Evolutionary conservation across 129 eudicot species (phyloP), one percentile per base, ranked within the genome.

Genomic region (Tagetes erecta): DNA sequence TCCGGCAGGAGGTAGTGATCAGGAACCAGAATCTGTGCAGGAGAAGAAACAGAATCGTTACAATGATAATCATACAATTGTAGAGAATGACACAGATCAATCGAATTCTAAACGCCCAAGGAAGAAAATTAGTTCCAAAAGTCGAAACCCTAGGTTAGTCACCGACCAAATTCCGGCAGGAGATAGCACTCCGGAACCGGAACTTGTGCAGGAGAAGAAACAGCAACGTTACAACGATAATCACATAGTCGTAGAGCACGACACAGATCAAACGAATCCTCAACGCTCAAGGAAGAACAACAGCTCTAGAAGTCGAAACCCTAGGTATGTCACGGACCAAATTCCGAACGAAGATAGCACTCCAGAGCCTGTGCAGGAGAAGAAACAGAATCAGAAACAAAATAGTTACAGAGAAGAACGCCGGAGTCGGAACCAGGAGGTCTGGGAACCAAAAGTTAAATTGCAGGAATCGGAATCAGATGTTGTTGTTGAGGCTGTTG

Each of bases 101-200:
- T 55, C 66, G 11, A n/a, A 3, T 13, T 60, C 67, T 42, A 63
- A 74, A 27, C 39, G 2, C 37, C 2, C 36, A 0, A 34, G 20
- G 58, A 47, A 37, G 27, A 63, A 20, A 27, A 62, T 35, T 0
- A 11, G 30, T 5, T 20, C 11, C 10, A 49, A 31, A 50, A 31
- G 8, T 50, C 71, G 27, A 64, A 75, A 75, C 9, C 72, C 79
- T 75, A 75, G 59, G 50, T 36, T 14, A 33, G 35, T 45, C 3
- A 35, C 52, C 13, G 37, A 71, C 2, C 51, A 38, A 20, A 38
- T 20, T 40, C 55, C 42, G 31, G 11, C 36, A 12, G 55, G 51
- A 27, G 58, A 3, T n/a, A 31, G n/a, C 8, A 38, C 65, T 37
- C 64, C 64, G 27, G 11, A 27, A 31, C 11, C 31, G 42, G 68